Percentiles rank a stretch among this genome's conserved stretches.
Conservation (phyloP, 495 filamentous ascomycete species). For the Chaetomium cochliodes region DNA sequence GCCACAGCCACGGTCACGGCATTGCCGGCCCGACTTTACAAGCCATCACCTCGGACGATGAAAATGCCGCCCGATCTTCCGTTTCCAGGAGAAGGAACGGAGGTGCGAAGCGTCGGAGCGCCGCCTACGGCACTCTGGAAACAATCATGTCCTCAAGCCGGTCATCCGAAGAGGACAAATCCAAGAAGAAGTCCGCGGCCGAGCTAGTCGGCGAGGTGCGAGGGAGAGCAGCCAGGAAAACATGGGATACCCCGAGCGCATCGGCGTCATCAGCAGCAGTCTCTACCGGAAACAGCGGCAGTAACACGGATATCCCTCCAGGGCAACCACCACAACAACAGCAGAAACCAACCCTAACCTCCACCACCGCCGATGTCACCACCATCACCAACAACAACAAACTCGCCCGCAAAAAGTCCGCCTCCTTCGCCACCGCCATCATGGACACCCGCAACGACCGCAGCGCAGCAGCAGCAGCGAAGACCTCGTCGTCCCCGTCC, state of each 20-base stretch:
- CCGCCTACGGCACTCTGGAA: constrained; percentile 54
- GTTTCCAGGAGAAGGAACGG: constrained; percentile 33
- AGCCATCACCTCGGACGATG: constrained; percentile 50
- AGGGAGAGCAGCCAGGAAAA: constrained; percentile 42
- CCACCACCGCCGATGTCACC: not conserved
- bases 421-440: constrained; percentile 49
- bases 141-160: constrained; percentile 58
- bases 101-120: constrained; percentile 41
- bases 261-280: constrained; percentile 1
- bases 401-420: constrained; percentile 42
- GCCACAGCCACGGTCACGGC: constrained; percentile 12
- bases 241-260: constrained; percentile 19
- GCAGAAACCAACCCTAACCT: not conserved
- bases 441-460: constrained; percentile 36
- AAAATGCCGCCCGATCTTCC: constrained; percentile 26
- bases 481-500: not conserved
- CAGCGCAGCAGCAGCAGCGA: not conserved
- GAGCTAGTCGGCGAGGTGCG: constrained; percentile 51
- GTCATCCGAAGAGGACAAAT: constrained; percentile 54
- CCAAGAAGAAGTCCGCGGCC: constrained; percentile 50
- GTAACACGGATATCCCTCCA: not conserved
- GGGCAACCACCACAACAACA: not conserved
- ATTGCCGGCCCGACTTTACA: constrained; percentile 47
- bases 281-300: constrained; percentile 20
- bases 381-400: constrained; percentile 12